Conservation (phyloP, 169 alveolate species). For the Eimeria sp. region DNA sequence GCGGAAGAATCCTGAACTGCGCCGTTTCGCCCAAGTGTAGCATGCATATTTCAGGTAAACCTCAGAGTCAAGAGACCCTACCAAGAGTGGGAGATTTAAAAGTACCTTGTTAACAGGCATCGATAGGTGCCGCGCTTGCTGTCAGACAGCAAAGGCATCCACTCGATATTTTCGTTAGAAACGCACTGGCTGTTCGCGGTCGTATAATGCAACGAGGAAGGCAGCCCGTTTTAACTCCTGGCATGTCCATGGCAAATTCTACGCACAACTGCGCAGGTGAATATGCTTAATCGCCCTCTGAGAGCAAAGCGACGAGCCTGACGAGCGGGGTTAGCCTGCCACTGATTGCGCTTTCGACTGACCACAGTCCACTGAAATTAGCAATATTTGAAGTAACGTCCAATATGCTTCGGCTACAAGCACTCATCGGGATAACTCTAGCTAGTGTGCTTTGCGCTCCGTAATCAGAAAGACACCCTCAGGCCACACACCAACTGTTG, state of each 20-base stretch:
- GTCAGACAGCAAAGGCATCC: not conserved
- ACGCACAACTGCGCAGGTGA: not conserved
- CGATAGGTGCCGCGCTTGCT: not conserved
- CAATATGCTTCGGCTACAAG: not conserved
- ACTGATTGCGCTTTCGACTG: not conserved
- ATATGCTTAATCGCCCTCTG: not conserved
- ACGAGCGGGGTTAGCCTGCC: not conserved
- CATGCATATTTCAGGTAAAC: not conserved
- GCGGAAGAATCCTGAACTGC: not conserved
- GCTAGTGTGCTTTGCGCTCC: not conserved
- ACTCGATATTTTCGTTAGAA: not conserved
- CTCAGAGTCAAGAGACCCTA: not conserved
- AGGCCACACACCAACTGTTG: constrained; percentile 3
- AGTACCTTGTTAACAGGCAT: not conserved
- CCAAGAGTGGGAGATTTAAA: not conserved
- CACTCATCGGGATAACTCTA: not conserved
- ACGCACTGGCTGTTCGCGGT: not conserved
- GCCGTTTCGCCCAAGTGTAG: not conserved
- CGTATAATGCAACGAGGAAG: not conserved
- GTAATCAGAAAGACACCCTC: not conserved
- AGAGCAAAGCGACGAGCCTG: not conserved
- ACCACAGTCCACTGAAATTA: not conserved
- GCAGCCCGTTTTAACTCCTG: not conserved
- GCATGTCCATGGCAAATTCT: not conserved
- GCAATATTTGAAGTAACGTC: not conserved